Evolutionary conservation across 495 filamentous ascomycete genomes (phyloP).

Genomic region (Xylaria intraflava): DNA sequence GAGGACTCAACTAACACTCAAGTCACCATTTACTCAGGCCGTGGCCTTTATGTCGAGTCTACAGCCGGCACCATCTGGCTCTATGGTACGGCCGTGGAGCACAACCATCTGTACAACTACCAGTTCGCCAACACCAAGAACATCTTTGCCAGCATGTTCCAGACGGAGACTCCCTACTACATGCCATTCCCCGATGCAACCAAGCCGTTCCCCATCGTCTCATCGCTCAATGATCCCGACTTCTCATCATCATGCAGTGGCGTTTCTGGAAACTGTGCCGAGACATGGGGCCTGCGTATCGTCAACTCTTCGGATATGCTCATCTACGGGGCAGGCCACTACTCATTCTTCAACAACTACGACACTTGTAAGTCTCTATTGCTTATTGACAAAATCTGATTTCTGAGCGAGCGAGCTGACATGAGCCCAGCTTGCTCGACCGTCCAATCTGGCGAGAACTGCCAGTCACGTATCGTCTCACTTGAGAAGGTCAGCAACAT

Average conservation of each 20-base stretch:
- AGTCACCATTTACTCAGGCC: slow-evolving; percentile 64
- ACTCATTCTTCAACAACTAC: slow-evolving; percentile 67
- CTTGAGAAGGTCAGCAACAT: slow-evolving; percentile 46
- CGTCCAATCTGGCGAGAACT: slow-evolving; percentile 40
- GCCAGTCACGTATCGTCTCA: slow-evolving; percentile 48
- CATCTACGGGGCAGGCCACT: slow-evolving; percentile 66
- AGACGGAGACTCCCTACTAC: slow-evolving; percentile 74
- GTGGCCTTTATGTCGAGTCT: slow-evolving; percentile 55
- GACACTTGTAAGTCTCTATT: slow-evolving; percentile 23
- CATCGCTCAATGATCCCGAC: slow-evolving; percentile 51
- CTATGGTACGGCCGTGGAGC: slow-evolving; percentile 69
- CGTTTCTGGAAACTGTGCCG: slow-evolving; percentile 44
- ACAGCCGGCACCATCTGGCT: slow-evolving; percentile 51
- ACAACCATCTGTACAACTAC: slow-evolving; percentile 76
- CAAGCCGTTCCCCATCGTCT: slow-evolving; percentile 46
- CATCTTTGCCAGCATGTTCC: slow-evolving; percentile 68
- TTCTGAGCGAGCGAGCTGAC: background rate
- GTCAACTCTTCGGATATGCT: slow-evolving; percentile 50
- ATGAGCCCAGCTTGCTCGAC: slow-evolving; percentile 32
- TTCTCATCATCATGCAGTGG: slow-evolving; percentile 43
- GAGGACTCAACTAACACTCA: slow-evolving; percentile 58
- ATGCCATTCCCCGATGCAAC: slow-evolving; percentile 58
- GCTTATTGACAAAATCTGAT: background rate
- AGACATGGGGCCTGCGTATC: slow-evolving; percentile 62
- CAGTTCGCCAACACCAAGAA: slow-evolving; percentile 63